These are phyloP conservation scores for Colletotrichum orchidophilum DNA, from an alignment of 2,329 filamentous ascomycete genomes.

Conservation along the genomic window DNA sequence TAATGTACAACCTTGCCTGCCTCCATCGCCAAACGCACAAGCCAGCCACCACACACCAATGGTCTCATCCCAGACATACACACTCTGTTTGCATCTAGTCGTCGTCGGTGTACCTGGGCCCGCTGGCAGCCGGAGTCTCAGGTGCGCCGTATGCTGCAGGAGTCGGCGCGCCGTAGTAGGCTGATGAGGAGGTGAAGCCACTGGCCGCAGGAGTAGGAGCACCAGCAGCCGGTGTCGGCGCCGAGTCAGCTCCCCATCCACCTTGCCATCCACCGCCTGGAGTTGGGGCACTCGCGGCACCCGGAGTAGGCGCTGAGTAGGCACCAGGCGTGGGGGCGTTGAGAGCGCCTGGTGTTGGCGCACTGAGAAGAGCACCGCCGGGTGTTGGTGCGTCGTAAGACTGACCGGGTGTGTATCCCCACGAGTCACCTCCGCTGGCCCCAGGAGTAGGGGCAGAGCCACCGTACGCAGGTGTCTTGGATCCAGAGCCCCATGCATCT, in stretches of 20 bases:
- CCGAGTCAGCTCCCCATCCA: conserved; percentile 69
- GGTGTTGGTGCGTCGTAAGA: conserved; percentile 78
- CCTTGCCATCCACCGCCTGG: conserved; percentile 71
- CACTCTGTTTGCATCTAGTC: conserved; percentile 43
- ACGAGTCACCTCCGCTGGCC: conserved; percentile 66
- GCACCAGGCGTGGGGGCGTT: conserved; percentile 79
- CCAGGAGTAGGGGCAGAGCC: conserved; percentile 67
- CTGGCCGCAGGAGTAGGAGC: conserved; percentile 77
- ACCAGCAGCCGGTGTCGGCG: conserved; percentile 70
- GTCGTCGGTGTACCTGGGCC: conserved; percentile 63
- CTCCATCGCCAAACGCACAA: conserved; percentile 1
- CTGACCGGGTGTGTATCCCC: conserved; percentile 66
- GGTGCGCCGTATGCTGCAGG: conserved; percentile 68
- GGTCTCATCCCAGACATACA: background rate
- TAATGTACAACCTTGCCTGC: conserved; percentile 28
- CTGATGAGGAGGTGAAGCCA: conserved; percentile 55
- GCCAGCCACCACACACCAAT: background rate
- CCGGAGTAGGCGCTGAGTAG: conserved; percentile 71
- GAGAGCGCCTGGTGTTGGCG: conserved; percentile 69
- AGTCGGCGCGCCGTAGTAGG: conserved; percentile 70
- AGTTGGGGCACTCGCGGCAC: conserved; percentile 71
- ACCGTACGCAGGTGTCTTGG: conserved; percentile 81
- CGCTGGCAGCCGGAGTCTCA: conserved; percentile 70
- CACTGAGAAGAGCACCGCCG: conserved; percentile 62
- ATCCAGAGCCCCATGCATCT: conserved; percentile 73